Percentiles rank a stretch among this genome's conserved stretches.
Evolutionary conservation across 2,329 filamentous ascomycete species (phyloP).

Genomic region (Fusarium chuoi): DNA sequence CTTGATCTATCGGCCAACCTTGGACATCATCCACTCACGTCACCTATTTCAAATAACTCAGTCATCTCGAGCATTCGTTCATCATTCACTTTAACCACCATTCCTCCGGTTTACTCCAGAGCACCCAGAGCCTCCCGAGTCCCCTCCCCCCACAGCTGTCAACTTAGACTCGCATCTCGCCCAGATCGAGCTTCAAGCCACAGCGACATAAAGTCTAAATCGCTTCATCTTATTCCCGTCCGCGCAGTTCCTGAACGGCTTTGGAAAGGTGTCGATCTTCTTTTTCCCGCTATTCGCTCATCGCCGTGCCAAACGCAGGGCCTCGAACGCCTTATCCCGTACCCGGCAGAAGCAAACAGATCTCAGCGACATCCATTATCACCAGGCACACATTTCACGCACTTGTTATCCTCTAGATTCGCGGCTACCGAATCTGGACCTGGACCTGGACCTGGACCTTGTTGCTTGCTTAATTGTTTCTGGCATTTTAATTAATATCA

Average conservation of each 20-base stretch:
- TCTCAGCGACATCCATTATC: background rate
- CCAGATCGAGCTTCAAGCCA: slow-evolving; percentile 21
- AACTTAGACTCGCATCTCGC: slow-evolving; percentile 2
- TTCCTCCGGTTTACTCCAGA: slow-evolving; percentile 27
- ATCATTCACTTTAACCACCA: slow-evolving; percentile 34
- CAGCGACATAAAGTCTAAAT: slow-evolving; percentile 6
- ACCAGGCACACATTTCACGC: background rate
- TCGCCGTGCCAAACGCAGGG: slow-evolving; percentile 28
- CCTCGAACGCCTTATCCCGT: slow-evolving; percentile 34
- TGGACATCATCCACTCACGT: slow-evolving; percentile 14
- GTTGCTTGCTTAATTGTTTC: background rate
- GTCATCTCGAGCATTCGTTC: background rate
- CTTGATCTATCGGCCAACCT: slow-evolving; percentile 5
- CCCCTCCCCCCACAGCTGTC: slow-evolving; percentile 21
- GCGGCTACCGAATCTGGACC: slow-evolving; percentile 17
- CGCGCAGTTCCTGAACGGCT: slow-evolving; percentile 16
- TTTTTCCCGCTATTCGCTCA: slow-evolving; percentile 6
- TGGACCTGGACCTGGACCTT: slow-evolving; percentile 16
- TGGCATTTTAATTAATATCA: slow-evolving; percentile 28
- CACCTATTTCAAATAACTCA: slow-evolving; percentile 7
- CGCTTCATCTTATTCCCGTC: slow-evolving; percentile 16
- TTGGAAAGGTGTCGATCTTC: slow-evolving; percentile 21
- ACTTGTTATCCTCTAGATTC: slow-evolving; percentile 14
- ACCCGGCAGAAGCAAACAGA: slow-evolving; percentile 5
- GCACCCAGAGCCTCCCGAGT: slow-evolving; percentile 8